Evolutionary conservation across 352 stramenopile genomes (phyloP).

Genomic region (Plasmopara halstedii): DNA sequence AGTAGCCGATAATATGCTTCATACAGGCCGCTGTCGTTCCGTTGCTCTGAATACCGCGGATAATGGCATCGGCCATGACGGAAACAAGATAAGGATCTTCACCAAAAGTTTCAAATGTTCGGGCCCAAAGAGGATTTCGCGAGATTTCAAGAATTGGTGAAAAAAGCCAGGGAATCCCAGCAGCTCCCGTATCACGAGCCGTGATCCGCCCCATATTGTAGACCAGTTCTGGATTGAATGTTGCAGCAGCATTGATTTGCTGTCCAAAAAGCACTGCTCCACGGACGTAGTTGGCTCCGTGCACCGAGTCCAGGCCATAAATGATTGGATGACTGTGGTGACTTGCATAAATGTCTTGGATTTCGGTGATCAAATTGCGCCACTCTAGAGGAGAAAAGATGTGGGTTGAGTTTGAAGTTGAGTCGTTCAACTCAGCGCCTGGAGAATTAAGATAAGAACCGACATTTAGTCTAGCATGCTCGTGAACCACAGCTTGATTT

Average conservation of each 20-base stretch:
- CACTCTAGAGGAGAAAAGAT: constrained; percentile 67
- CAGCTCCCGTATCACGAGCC: constrained; percentile 75
- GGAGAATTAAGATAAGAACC: constrained; percentile 87
- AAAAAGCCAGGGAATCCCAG: constrained; percentile 90
- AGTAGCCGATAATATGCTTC: constrained; percentile 89
- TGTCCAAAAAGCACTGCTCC: constrained; percentile 82
- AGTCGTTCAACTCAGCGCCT: constrained; percentile 19
- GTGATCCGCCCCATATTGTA: constrained; percentile 63
- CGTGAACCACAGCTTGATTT: constrained; percentile 49
- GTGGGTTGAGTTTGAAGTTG: constrained; percentile 15
- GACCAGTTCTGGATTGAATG: constrained; percentile 78
- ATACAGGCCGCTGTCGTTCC: constrained; percentile 71
- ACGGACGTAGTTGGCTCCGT: constrained; percentile 84
- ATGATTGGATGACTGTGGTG: constrained; percentile 57
- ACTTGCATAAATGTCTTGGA: constrained; percentile 70
- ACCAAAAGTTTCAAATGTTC: constrained; percentile 92
- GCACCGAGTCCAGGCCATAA: constrained; percentile 87
- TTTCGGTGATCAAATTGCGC: constrained; percentile 54
- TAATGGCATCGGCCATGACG: constrained; percentile 66
- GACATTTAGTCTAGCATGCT: constrained; percentile 72
- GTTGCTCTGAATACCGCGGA: constrained; percentile 77
- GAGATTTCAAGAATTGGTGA: constrained; percentile 82
- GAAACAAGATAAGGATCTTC: constrained; percentile 85
- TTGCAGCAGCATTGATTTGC: constrained; percentile 83
- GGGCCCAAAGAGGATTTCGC: constrained; percentile 81